These are phyloP conservation scores for Saccharomycopsis sp. DNA, from an alignment of 805 yeast genomes.

Conservation along the genomic window DNA sequence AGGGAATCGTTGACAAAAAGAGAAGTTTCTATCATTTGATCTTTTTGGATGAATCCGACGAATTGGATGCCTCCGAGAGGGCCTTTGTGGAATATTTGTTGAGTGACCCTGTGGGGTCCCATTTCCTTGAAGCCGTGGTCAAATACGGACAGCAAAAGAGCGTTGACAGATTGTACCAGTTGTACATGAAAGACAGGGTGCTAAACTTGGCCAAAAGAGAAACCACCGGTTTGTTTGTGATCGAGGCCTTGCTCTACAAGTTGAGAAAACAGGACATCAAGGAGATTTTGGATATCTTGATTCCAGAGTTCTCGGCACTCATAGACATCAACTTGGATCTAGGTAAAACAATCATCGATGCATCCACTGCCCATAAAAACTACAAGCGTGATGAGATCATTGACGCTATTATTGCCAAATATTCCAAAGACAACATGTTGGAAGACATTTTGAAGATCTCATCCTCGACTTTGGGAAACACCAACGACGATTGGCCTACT, in stretches of 20 bases:
- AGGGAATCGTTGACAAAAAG: constrained; percentile 71
- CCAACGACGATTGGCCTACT: constrained; percentile 87
- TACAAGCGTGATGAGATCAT: constrained; percentile 58
- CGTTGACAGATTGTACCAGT: constrained; percentile 59
- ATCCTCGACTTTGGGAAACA: constrained; percentile 71
- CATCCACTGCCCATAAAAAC: constrained; percentile 50
- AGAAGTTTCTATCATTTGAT: constrained; percentile 63
- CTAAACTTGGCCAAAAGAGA: constrained; percentile 71
- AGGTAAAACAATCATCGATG: constrained; percentile 58
- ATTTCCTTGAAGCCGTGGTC: constrained; percentile 72
- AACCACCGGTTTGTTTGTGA: constrained; percentile 76
- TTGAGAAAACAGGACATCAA: constrained; percentile 58
- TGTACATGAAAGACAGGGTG: constrained; percentile 70
- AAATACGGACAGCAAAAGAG: constrained; percentile 59
- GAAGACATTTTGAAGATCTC: constrained; percentile 63
- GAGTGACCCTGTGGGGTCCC: constrained; percentile 89
- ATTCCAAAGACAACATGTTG: constrained; percentile 31
- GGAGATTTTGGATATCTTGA: constrained; percentile 52
- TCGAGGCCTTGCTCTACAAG: constrained; percentile 62
- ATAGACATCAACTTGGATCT: constrained; percentile 65
- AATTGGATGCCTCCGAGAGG: constrained; percentile 54
- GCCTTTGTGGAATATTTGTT: constrained; percentile 78
- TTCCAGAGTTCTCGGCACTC: constrained; percentile 58
- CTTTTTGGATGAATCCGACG: constrained; percentile 45
- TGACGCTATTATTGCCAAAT: constrained; percentile 39